Conservation (phyloP, 2,329 filamentous ascomycete genomes). For the Trichoderma atrobrunneum region DNA sequence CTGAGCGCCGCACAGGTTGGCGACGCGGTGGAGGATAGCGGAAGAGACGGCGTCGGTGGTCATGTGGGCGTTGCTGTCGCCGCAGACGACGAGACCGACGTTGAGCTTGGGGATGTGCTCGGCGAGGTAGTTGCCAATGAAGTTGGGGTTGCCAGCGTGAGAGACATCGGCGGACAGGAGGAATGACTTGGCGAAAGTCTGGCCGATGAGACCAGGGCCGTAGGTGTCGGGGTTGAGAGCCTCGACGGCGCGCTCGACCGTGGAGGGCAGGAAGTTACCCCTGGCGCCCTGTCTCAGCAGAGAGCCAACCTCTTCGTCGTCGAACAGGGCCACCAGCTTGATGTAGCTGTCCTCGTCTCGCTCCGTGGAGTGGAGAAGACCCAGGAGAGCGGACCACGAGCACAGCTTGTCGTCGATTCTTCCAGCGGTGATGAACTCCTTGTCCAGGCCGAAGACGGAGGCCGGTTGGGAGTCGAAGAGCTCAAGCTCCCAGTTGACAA, state of each 20-base stretch:
- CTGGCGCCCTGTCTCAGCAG: slow-evolving; percentile 84
- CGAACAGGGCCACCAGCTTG: slow-evolving; percentile 91
- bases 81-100: slow-evolving; percentile 74
- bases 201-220: slow-evolving; percentile 64
- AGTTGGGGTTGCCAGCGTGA: slow-evolving; percentile 94
- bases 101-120: slow-evolving; percentile 87
- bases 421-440: slow-evolving; percentile 91
- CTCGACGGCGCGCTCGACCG: slow-evolving; percentile 80
- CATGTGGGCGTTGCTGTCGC: slow-evolving; percentile 92
- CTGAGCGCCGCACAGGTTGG: slow-evolving; percentile 66
- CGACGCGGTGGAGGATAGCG: slow-evolving; percentile 74
- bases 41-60: slow-evolving; percentile 87
- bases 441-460: slow-evolving; percentile 77
- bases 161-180: slow-evolving; percentile 89
- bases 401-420: slow-evolving; percentile 98
- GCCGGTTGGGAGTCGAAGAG: slow-evolving; percentile 89
- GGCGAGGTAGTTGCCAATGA: slow-evolving; percentile 76
- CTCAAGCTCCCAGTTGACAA: slow-evolving; percentile 96
- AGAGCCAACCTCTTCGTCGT: slow-evolving; percentile 95
- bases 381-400: slow-evolving; percentile 86
- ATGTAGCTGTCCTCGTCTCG: slow-evolving; percentile 63
- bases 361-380: slow-evolving; percentile 62
- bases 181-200: slow-evolving; percentile 90
- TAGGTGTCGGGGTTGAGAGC: slow-evolving; percentile 53
- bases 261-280: slow-evolving; percentile 80